Evolutionary conservation across 2,329 filamentous ascomycete genomes (phyloP).

Genomic region (Aspergillus costaricaensis): DNA sequence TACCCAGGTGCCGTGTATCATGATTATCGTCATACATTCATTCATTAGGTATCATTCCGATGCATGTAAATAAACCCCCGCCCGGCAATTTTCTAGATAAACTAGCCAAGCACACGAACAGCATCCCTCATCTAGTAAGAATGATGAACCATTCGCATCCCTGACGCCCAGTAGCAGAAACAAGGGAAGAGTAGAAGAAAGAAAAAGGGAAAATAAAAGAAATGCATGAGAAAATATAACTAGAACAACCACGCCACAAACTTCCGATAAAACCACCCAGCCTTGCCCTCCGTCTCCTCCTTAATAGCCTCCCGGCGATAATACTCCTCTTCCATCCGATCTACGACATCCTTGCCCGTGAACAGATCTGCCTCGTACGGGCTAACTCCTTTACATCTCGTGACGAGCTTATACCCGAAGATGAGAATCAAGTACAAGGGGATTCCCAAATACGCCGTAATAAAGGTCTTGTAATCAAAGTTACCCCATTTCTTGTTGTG

Average conservation of each 20-base stretch:
- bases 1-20: too few relatives aligned
- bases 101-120: too few relatives aligned
- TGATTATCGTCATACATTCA: too few relatives aligned
- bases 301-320: constrained; percentile 52
- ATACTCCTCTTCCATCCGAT: constrained; percentile 71
- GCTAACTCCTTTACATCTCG: constrained; percentile 57
- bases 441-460: constrained; percentile 76
- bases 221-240: neutral
- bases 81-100: too few relatives aligned
- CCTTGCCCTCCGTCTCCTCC: constrained; percentile 37
- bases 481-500: constrained; percentile 49
- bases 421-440: constrained; percentile 71
- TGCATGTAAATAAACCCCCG: too few relatives aligned
- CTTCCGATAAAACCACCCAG: constrained; percentile 58
- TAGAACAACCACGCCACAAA: constrained; percentile 65
- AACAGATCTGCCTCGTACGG: constrained; percentile 68
- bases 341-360: constrained; percentile 71
- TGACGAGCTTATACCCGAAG: constrained; percentile 65
- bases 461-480: constrained; percentile 74
- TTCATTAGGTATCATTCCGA: too few relatives aligned
- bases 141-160: too few relatives aligned
- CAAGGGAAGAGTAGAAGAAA: neutral
- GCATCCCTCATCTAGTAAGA: too few relatives aligned
- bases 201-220: neutral
- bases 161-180: too few relatives aligned